Evolutionary conservation across 2,329 filamentous ascomycete genomes (phyloP), one percentile per base, ranked within the genome.

Genomic region (Microsporum canis): DNA sequence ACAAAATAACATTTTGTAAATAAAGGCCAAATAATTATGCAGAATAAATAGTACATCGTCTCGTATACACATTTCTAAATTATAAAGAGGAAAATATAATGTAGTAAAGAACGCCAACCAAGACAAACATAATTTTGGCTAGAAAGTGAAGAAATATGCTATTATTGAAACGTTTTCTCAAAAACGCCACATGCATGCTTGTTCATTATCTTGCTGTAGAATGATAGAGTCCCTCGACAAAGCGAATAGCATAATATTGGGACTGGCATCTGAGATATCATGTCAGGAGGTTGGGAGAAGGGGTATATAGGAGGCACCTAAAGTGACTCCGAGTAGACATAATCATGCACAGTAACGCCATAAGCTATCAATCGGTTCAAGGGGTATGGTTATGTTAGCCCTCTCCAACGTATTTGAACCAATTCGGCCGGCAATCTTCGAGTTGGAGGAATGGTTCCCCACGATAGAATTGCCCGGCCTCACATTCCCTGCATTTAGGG

Each of bases 341-440:
- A 17, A 34, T 27, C 5, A 34, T 3, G 23, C 33, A 23, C 29
- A n/a, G 51, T 5, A 14, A 38, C 8, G 23, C 45, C 6, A 51
- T 5, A 6, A 8, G 4, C 29, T 38, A 55, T 34, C 14, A 23
- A 5, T 12, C n/a, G 10, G 17, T 36, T 51, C 12, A 5, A 45
- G 7, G 41, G 41, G 2, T 29, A 12, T 31, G 5, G 31, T 14
- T 31, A 47, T n/a, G 45, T 65, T 59, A 65, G n/a, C 84, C 85
- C 80, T 88, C 89, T 59, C 91, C 89, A 23, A 88, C 89, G 70
- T 88, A 94, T 77, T 96, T 95, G 82, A 99, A 97, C 89, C 94
- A 99, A 72, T 91, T 91, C 17, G 92, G 89, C 63, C 94, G 82
- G 75, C 94, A 99, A 74, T 99, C 94, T 73, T 99, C 94, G 70